Conservation (phyloP, 1,139 yeast species). For the Kodamaea plutei region DNA sequence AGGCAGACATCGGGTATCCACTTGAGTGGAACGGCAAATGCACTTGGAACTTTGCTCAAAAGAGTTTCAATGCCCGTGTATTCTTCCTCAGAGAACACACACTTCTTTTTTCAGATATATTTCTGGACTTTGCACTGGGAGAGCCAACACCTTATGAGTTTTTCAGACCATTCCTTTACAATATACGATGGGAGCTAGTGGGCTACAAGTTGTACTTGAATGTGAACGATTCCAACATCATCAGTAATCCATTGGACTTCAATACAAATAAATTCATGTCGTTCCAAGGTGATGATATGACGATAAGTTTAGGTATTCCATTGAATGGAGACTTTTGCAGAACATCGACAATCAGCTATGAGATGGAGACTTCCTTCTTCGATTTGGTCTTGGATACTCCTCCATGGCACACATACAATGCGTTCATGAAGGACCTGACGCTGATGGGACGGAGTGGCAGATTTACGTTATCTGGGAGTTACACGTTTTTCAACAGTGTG, state of each 20-base stretch:
- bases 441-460: constrained; percentile 62
- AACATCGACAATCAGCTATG: constrained; percentile 52
- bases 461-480: constrained; percentile 61
- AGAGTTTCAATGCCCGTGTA: constrained; percentile 50
- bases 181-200: constrained; percentile 53
- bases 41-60: constrained; percentile 58
- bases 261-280: constrained; percentile 74
- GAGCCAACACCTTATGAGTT: constrained; percentile 68
- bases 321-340: constrained; percentile 55
- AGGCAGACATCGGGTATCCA: constrained; percentile 64
- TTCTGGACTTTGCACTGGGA: constrained; percentile 75
- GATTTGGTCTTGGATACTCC: constrained; percentile 71
- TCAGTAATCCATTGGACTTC: constrained; percentile 83
- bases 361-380: constrained; percentile 55
- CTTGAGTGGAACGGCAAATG: constrained; percentile 78
- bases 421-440: constrained; percentile 59
- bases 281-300: constrained; percentile 61
- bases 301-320: constrained; percentile 52
- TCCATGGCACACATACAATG: constrained; percentile 83
- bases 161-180: constrained; percentile 67
- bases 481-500: constrained; percentile 55
- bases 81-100: constrained; percentile 84
- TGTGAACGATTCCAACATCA: constrained; percentile 81
- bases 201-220: constrained; percentile 65
- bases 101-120: constrained; percentile 65